A percentile compares a stretch with the other conserved stretches of the same genome.
phyloP scores from a whole-genome alignment of 2,329 filamentous ascomycete species.

The Phaeosphaeria sp. region DNA sequence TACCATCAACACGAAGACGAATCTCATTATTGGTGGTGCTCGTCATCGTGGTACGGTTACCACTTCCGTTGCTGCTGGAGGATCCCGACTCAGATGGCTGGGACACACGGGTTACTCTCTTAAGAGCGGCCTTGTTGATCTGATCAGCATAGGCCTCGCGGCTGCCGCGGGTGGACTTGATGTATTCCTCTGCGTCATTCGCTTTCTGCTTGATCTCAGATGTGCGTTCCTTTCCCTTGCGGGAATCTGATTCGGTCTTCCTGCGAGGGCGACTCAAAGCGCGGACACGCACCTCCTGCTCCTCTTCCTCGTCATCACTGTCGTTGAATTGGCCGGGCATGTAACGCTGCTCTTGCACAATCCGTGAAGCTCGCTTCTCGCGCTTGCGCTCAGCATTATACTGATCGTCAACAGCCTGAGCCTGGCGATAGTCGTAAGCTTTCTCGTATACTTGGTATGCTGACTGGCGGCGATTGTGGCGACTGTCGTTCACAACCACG shows the following conservation, averaged over 20 bases:
- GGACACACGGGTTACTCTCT: constrained; percentile 29
- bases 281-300: constrained; percentile 7
- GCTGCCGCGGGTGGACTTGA: constrained; percentile 36
- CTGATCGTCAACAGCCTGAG: constrained; percentile 7
- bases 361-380: constrained; percentile 18
- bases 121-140: constrained; percentile 34
- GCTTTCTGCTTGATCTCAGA: constrained; percentile 22
- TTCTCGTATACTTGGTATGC: constrained; percentile 33
- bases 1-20: constrained; percentile 43
- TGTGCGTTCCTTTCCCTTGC: constrained; percentile 25
- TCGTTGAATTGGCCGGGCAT: constrained; percentile 19
- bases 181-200: constrained; percentile 38
- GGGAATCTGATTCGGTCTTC: constrained; percentile 26
- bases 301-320: constrained; percentile 19
- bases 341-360: constrained; percentile 8
- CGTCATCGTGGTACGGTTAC: constrained; percentile 36
- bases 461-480: constrained; percentile 32
- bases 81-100: constrained; percentile 38
- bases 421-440: constrained; percentile 16
- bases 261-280: constrained; percentile 25
- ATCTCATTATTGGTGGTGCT: constrained; percentile 42
- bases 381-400: constrained; percentile 16
- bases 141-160: constrained; percentile 34
- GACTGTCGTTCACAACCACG: constrained; percentile 37
- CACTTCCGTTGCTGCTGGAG: constrained; percentile 32